Percentiles rank a stretch among this genome's conserved stretches.
Evolutionary conservation across 257 asterid species (phyloP).

Genomic region (Primulina huaijiensis): DNA sequence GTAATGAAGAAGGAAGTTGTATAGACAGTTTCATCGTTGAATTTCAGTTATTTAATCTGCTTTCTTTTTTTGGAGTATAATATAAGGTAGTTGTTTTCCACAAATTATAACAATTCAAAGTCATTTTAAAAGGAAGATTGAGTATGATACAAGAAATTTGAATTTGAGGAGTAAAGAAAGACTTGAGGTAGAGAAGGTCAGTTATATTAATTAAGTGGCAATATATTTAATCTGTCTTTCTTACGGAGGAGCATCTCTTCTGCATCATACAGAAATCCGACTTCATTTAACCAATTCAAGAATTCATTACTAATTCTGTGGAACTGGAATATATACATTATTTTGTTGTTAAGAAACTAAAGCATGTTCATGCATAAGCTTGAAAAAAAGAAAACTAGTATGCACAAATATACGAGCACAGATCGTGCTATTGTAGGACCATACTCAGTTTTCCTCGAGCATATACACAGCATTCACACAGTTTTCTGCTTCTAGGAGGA

Average conservation of each 20-base stretch:
- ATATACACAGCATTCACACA: constrained; percentile 43
- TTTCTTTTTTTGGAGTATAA: constrained; percentile 22
- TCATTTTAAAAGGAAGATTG: constrained; percentile 27
- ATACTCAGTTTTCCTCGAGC: constrained; percentile 54
- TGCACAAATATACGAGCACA: constrained; percentile 13
- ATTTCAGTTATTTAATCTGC: not conserved
- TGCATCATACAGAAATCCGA: not conserved
- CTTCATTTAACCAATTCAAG: not conserved
- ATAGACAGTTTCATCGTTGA: constrained; percentile 29
- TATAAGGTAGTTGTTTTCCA: constrained; percentile 36
- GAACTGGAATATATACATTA: constrained; percentile 15
- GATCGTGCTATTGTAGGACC: not conserved
- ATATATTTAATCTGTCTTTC: too few species aligned
- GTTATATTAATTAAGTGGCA: not conserved
- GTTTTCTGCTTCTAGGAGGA: constrained; percentile 72
- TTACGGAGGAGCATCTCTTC: not conserved
- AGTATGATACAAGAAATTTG: constrained; percentile 7
- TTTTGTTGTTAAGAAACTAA: not conserved
- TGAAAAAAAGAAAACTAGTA: constrained; percentile 21
- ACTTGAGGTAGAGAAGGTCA: constrained; percentile 8
- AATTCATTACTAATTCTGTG: not conserved
- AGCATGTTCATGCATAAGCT: constrained; percentile 11
- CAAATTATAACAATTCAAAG: constrained; percentile 46
- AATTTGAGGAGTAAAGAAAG: constrained; percentile 18
- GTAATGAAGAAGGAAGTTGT: constrained; percentile 1